These are phyloP conservation scores for Pisolithus orientalis DNA, from an alignment of 768 basidiomycete genomes.

Conservation along the genomic window DNA sequence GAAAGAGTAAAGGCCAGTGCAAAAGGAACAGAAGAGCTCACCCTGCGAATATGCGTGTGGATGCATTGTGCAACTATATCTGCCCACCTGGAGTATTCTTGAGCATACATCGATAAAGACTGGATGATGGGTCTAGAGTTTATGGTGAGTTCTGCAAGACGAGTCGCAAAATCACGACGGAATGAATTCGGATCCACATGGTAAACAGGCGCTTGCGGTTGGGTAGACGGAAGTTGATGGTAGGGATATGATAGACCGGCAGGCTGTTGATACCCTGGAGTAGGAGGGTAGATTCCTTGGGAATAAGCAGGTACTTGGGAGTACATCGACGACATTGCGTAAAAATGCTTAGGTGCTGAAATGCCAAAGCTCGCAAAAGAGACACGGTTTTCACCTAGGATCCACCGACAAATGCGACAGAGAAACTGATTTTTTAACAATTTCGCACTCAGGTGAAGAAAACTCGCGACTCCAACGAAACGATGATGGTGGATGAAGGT, in stretches of 20 bases:
- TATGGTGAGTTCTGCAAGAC: slow-evolving; percentile 78
- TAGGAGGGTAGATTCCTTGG: slow-evolving; percentile 47
- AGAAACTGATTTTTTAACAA: slow-evolving; percentile 37
- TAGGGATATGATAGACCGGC: slow-evolving; percentile 40
- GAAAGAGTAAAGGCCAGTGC: slow-evolving; percentile 18
- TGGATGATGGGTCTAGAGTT: slow-evolving; percentile 96
- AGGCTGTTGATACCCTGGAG: slow-evolving; percentile 42
- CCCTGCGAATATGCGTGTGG: slow-evolving; percentile 79
- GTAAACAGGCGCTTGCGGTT: slow-evolving; percentile 35
- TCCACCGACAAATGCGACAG: slow-evolving; percentile 21
- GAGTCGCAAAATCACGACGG: slow-evolving; percentile 68
- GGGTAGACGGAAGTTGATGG: slow-evolving; percentile 38
- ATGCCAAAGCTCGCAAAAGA: slow-evolving; percentile 25
- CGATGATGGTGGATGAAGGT: slow-evolving; percentile 43
- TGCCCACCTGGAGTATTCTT: slow-evolving; percentile 74
- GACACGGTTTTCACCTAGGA: slow-evolving; percentile 30
- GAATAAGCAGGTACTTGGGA: slow-evolving; percentile 53
- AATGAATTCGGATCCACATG: slow-evolving; percentile 64
- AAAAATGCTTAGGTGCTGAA: slow-evolving; percentile 28
- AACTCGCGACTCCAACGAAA: slow-evolving; percentile 30
- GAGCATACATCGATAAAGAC: slow-evolving; percentile 85
- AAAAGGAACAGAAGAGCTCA: slow-evolving; percentile 49
- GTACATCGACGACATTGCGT: slow-evolving; percentile 53
- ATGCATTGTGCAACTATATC: slow-evolving; percentile 77
- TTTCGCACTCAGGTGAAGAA: slow-evolving; percentile 46